Conservation (phyloP, 192 early-diverging fungal genomes). For the Oehlia diaphana region DNA sequence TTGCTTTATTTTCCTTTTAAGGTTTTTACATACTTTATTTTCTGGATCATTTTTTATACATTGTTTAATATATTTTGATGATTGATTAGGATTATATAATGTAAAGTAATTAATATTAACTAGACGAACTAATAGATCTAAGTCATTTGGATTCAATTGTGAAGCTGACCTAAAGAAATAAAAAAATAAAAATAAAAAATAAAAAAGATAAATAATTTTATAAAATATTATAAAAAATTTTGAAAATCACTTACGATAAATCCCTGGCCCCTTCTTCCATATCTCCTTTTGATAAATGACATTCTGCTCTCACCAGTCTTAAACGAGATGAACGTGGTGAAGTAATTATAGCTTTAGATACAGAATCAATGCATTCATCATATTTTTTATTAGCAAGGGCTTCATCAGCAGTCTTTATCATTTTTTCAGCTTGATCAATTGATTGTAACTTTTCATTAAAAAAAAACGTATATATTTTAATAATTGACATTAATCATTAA, state of each 20-base stretch:
- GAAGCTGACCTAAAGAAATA: constrained; percentile 61
- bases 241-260: constrained; percentile 45
- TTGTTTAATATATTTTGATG: constrained; percentile 73
- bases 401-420: constrained; percentile 37
- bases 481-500: neutral
- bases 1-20: constrained; percentile 72
- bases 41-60: constrained; percentile 92
- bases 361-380: constrained; percentile 52
- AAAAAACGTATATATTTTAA: neutral
- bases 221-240: too few species aligned
- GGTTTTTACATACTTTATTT: constrained; percentile 81
- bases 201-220: too few species aligned
- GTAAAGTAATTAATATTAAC: constrained; percentile 70
- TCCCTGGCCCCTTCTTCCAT: constrained; percentile 87
- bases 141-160: constrained; percentile 69
- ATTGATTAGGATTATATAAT: constrained; percentile 69
- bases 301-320: constrained; percentile 69
- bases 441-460: constrained; percentile 34
- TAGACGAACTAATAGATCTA: constrained; percentile 61
- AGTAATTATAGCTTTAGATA: constrained; percentile 53
- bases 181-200: neutral
- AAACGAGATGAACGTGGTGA: constrained; percentile 57
- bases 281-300: constrained; percentile 70
- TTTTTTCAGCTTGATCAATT: constrained; percentile 48
- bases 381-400: constrained; percentile 48